Base-by-base conservation (phyloP, 768 basidiomycete species). In the Candolleomyces aberdarensis region DNA sequence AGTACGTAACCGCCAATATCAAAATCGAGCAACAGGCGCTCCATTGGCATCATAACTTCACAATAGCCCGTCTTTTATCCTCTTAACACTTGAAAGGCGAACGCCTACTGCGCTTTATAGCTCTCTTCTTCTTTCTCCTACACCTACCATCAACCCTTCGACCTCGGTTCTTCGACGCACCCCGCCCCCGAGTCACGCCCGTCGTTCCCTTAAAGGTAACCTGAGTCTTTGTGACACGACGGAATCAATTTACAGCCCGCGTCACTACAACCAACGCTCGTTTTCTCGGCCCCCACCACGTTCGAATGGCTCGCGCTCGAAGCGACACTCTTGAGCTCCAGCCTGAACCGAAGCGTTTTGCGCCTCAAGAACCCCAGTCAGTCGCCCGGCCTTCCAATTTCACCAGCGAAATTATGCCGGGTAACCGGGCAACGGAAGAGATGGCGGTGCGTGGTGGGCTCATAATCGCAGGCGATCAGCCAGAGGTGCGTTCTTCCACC, bases 181-280 rank as follows among this genome's bases (percentile, higher is more conserved):
- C 22, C 53, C 52, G 52, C 32, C 32, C 58, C 29, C 43, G 52
- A 60, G 59, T 56, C 59, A 60, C 40, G 39, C 53, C 31, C 44
- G 36, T 53, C 22, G 19, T 47, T 29, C 39, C 31, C 58, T 29
- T 40, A 41, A 53, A 43, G 51, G 58, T 13, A 52, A 48, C 40
- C 26, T 59, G 58, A 51, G 50, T 13, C 39, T 54, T 48, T 46
- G 48, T 60, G 59, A 49, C 58, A 39, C 15, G 31, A 47, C 36
- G 57, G 32, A 29, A 36, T 48, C 29, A 31, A 29, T 58, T 50
- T 48, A 36, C 3, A 48, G 40, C 46, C 22, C 26, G 36, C 19
- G 29, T 58, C 48, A 36, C 57, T 39, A 20, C 13, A 32, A 15
- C 19, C 51, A 60, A 55, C 52, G 52, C 59, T 56, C 59, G 53